Conservation (phyloP, 108 stramenopile genomes). For the Hondaea fermentalgiana region DNA sequence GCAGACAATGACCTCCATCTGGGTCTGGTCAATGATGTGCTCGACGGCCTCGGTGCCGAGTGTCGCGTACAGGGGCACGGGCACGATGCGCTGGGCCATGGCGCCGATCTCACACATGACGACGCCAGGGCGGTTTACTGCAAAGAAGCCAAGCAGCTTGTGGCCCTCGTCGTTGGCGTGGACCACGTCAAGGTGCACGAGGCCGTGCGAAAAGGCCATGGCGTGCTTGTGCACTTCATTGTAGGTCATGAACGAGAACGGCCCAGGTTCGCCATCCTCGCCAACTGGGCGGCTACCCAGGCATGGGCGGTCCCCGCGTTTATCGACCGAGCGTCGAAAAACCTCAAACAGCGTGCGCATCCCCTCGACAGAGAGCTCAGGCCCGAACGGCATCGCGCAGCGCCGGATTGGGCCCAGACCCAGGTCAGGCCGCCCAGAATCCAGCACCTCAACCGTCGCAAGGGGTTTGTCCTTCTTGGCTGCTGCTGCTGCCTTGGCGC, state of each 20-base stretch:
- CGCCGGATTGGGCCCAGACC: background rate
- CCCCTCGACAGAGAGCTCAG: background rate
- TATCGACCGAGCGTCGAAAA: background rate
- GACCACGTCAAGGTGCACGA: background rate
- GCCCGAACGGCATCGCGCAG: background rate
- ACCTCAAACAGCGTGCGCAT: background rate
- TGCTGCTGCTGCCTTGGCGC: background rate
- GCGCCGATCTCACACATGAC: background rate
- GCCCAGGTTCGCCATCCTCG: background rate
- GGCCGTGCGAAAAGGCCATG: background rate
- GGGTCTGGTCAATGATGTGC: constrained; percentile 39
- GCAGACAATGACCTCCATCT: background rate
- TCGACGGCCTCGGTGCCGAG: constrained; percentile 35
- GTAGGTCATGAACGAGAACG: background rate
- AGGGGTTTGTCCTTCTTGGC: background rate
- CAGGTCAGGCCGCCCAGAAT: background rate
- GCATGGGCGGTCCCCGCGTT: background rate
- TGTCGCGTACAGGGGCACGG: constrained; percentile 42
- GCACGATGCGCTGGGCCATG: constrained; percentile 21
- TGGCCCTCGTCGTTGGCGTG: background rate
- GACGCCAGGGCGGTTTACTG: background rate
- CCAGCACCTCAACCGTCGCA: background rate
- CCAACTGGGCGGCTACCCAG: background rate
- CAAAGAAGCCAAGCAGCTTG: constrained; percentile 4
- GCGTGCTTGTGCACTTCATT: background rate